These are phyloP conservation scores for Aspergillus bombycis DNA, from an alignment of 2,329 filamentous ascomycete genomes.

Conservation along the genomic window DNA sequence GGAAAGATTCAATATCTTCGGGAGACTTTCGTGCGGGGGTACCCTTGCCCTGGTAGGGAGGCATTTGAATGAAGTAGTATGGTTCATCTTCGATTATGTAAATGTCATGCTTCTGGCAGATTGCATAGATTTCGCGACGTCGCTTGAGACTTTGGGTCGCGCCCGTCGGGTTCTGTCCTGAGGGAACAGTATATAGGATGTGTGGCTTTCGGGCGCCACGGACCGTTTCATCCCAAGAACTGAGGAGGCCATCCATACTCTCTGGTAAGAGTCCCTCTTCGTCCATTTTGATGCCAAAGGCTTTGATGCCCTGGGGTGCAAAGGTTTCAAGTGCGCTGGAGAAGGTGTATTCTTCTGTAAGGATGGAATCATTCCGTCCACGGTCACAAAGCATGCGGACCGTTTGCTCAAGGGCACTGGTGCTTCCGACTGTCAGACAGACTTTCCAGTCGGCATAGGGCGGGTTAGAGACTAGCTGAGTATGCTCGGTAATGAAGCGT, in stretches of 20 bases:
- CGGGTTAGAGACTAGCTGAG: constrained; percentile 78
- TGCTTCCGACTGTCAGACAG: neutral
- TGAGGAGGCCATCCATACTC: neutral
- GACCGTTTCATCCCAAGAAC: neutral
- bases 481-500: constrained; percentile 85
- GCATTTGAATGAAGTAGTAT: constrained; percentile 4
- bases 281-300: neutral
- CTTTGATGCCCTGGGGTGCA: neutral
- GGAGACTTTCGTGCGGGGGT: too few relatives aligned
- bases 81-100: neutral
- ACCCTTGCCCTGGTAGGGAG: neutral
- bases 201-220: neutral
- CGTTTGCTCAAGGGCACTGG: neutral
- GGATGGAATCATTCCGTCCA: neutral
- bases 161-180: neutral
- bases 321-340: neutral
- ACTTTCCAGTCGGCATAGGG: constrained; percentile 53
- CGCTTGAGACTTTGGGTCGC: neutral
- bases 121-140: neutral
- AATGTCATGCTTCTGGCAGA: neutral
- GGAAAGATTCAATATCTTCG: neutral
- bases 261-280: neutral
- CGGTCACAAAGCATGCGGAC: neutral
- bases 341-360: neutral
- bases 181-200: neutral